Percentiles rank a stretch among this genome's conserved stretches.
These are phyloP conservation scores for Tieghemostelium lacteum DNA, from an alignment of 78 protist genomes.

Conservation along the genomic window DNA sequence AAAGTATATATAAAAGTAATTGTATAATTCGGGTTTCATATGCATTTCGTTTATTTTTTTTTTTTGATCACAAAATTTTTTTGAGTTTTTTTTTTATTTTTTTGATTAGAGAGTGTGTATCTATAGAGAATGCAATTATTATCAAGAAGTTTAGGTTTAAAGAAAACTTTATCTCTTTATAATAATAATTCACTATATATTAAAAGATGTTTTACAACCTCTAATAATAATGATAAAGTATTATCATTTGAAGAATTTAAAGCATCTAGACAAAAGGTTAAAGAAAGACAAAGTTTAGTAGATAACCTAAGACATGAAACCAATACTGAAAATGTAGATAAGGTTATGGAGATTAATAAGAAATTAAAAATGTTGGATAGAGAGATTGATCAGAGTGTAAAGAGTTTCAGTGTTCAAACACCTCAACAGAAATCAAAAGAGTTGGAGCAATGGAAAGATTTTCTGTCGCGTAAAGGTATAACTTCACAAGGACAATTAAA, in stretches of 20 bases:
- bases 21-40: too few species aligned
- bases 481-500: background rate
- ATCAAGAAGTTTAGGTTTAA: too few species aligned
- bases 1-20: too few species aligned
- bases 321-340: background rate
- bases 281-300: background rate
- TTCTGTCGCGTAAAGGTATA: slow-evolving; percentile 7
- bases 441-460: slow-evolving; percentile 7
- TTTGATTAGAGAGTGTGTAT: too few species aligned
- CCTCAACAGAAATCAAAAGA: slow-evolving; percentile 9
- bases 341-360: background rate
- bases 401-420: background rate
- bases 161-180: too few species aligned
- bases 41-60: too few species aligned
- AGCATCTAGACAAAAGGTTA: slow-evolving; percentile 9
- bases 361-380: background rate
- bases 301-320: background rate
- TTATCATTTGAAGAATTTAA: slow-evolving; percentile 26
- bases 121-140: too few species aligned
- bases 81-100: too few species aligned
- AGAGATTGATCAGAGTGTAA: background rate
- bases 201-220: too few species aligned
- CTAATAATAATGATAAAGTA: too few species aligned
- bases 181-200: too few species aligned
- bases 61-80: too few species aligned